Evolutionary conservation across 2,329 filamentous ascomycete species (phyloP).

Genomic region (Penicillium rolfsii): DNA sequence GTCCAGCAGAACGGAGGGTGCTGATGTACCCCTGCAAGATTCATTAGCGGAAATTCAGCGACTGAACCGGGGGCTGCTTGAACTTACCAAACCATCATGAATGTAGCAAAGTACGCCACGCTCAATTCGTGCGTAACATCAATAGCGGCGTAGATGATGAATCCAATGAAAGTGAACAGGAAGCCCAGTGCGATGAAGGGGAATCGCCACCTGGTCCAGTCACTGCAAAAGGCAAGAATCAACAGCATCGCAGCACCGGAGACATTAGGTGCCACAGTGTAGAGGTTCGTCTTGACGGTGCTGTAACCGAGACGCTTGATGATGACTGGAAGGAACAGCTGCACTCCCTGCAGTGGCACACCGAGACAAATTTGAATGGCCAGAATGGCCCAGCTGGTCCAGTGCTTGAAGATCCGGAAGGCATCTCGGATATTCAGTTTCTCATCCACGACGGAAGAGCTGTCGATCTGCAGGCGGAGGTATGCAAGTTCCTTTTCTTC

Average conservation of each 20-base stretch:
- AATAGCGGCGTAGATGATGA: slow-evolving; percentile 72
- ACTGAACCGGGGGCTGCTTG: neutral
- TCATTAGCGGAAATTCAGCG: neutral
- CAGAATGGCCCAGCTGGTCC: slow-evolving; percentile 34
- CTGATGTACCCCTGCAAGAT: slow-evolving; percentile 58
- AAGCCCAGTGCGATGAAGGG: slow-evolving; percentile 71
- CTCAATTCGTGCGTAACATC: slow-evolving; percentile 58
- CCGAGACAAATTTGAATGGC: slow-evolving; percentile 36
- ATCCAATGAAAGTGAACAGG: slow-evolving; percentile 70
- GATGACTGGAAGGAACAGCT: slow-evolving; percentile 38
- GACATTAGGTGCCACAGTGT: slow-evolving; percentile 70
- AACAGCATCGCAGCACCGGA: slow-evolving; percentile 71
- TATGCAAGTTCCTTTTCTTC: slow-evolving; percentile 44
- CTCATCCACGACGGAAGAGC: slow-evolving; percentile 37
- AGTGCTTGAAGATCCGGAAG: slow-evolving; percentile 34
- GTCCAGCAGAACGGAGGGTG: slow-evolving; percentile 63
- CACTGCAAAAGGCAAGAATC: slow-evolving; percentile 69
- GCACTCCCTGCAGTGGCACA: slow-evolving; percentile 34
- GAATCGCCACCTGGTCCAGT: slow-evolving; percentile 64
- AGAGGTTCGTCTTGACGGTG: slow-evolving; percentile 68
- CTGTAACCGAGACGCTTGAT: slow-evolving; percentile 47
- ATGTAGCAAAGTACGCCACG: slow-evolving; percentile 71
- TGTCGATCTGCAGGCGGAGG: slow-evolving; percentile 42
- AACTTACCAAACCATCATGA: slow-evolving; percentile 71
- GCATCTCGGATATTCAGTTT: slow-evolving; percentile 36